Percentiles rank a stretch among this genome's conserved stretches.
These are phyloP conservation scores for Boletales sp. DNA, from an alignment of 768 basidiomycete species.

Conservation along the genomic window DNA sequence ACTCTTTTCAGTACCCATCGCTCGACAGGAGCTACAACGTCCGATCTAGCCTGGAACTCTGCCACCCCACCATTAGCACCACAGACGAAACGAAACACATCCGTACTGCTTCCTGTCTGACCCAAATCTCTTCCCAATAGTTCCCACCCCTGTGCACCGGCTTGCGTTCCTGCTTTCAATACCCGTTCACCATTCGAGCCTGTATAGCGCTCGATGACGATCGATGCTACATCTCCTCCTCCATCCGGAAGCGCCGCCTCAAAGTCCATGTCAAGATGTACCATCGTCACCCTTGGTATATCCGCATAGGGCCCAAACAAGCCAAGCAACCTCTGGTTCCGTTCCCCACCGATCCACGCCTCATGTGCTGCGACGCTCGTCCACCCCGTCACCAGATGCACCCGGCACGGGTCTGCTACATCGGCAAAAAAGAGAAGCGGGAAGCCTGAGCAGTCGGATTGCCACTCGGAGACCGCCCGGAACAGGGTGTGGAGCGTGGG, in stretches of 20 bases:
- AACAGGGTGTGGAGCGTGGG: constrained; percentile 31
- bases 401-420: constrained; percentile 11
- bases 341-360: constrained; percentile 39
- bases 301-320: constrained; percentile 29
- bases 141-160: background rate
- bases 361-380: constrained; percentile 37
- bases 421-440: constrained; percentile 39
- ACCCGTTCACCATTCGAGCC: background rate
- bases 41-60: background rate
- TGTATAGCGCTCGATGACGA: constrained; percentile 8
- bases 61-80: background rate
- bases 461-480: constrained; percentile 28
- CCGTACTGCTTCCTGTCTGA: background rate
- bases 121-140: constrained; percentile 16
- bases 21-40: background rate
- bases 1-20: constrained; percentile 12
- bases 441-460: constrained; percentile 40
- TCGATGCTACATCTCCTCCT: background rate
- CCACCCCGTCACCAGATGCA: constrained; percentile 48
- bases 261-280: constrained; percentile 41
- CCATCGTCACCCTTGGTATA: constrained; percentile 29
- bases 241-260: constrained; percentile 16
- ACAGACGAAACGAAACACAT: constrained; percentile 13
- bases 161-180: background rate
- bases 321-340: constrained; percentile 37